Percentiles rank a stretch among this genome's conserved stretches.
phyloP scores from a whole-genome alignment of 352 stramenopile species.

The Phytophthora gonapodyides region DNA sequence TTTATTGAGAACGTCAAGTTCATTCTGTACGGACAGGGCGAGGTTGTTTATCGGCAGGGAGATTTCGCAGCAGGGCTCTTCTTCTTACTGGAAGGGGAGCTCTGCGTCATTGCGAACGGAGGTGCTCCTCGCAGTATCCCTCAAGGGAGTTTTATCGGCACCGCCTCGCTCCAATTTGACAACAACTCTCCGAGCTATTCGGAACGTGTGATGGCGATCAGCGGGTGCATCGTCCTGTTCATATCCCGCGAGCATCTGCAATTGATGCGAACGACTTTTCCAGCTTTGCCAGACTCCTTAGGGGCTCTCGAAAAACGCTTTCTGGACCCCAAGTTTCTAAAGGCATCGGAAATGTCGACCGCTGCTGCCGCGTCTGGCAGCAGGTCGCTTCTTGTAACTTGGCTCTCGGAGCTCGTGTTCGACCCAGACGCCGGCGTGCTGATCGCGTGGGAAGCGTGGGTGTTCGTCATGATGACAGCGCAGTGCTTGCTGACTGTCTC shows the following conservation, averaged over 20 bases:
- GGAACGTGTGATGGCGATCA: constrained; percentile 58
- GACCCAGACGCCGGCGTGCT: constrained; percentile 59
- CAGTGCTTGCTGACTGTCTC: constrained; percentile 57
- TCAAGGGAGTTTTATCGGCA: constrained; percentile 61
- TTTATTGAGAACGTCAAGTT: constrained; percentile 74
- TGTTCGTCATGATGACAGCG: constrained; percentile 56
- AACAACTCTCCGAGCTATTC: constrained; percentile 44
- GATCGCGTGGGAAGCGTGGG: constrained; percentile 62
- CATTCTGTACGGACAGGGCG: constrained; percentile 68
- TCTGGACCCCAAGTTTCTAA: constrained; percentile 56
- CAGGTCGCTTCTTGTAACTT: constrained; percentile 6
- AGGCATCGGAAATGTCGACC: constrained; percentile 40
- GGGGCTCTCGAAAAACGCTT: constrained; percentile 53
- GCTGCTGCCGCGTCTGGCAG: constrained; percentile 1
- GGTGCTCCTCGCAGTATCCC: constrained; percentile 42
- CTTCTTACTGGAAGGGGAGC: constrained; percentile 60
- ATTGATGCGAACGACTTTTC: constrained; percentile 43
- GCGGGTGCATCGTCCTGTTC: constrained; percentile 58
- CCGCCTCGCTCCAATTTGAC: constrained; percentile 43
- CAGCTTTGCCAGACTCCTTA: constrained; percentile 36
- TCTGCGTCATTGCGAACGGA: constrained; percentile 51
- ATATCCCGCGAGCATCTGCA: constrained; percentile 52
- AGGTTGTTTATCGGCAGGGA: constrained; percentile 68
- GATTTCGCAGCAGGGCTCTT: constrained; percentile 62
- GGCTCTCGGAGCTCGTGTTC: constrained; percentile 37